A percentile compares a stretch with the other conserved stretches of the same genome.
Conservation (phyloP, 306 rosid genomes). For the Begonia loranthoides region DNA sequence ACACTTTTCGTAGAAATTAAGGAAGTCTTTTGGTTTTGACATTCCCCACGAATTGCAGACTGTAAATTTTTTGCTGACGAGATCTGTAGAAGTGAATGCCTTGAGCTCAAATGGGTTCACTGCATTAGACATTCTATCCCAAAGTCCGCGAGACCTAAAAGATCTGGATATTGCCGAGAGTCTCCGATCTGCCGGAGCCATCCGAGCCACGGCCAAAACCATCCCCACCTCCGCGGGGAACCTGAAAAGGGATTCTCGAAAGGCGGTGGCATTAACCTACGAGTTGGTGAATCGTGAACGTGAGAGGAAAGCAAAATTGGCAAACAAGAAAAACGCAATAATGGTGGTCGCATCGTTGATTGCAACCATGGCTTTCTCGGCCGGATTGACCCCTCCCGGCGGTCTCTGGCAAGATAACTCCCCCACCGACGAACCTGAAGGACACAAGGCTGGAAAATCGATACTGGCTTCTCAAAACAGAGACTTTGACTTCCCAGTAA, state of each 20-base stretch:
- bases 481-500: neutral
- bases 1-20: neutral
- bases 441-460: conserved; percentile 14
- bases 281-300: neutral
- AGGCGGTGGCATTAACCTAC: too few relatives aligned
- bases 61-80: conserved; percentile 4
- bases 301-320: conserved; percentile 4
- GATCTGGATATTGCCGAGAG: too few relatives aligned
- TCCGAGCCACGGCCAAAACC: neutral
- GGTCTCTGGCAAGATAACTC: conserved; percentile 22
- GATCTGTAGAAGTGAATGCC: conserved; percentile 10
- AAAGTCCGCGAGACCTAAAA: too few relatives aligned
- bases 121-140: too few relatives aligned
- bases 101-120: conserved; percentile 13
- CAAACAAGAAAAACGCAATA: conserved; percentile 10
- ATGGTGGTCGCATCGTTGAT: conserved; percentile 22
- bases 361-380: conserved; percentile 13
- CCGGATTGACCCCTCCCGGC: conserved; percentile 22
- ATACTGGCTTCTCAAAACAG: conserved; percentile 10
- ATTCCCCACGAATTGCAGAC: conserved; percentile 12
- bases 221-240: neutral
- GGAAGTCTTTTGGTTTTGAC: neutral
- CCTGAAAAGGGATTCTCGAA: too few relatives aligned
- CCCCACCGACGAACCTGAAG: neutral
- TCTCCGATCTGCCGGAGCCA: conserved; percentile 11